These are phyloP conservation scores for Circinella minor DNA, from an alignment of 371 early-diverging fungal species.

Conservation along the genomic window DNA sequence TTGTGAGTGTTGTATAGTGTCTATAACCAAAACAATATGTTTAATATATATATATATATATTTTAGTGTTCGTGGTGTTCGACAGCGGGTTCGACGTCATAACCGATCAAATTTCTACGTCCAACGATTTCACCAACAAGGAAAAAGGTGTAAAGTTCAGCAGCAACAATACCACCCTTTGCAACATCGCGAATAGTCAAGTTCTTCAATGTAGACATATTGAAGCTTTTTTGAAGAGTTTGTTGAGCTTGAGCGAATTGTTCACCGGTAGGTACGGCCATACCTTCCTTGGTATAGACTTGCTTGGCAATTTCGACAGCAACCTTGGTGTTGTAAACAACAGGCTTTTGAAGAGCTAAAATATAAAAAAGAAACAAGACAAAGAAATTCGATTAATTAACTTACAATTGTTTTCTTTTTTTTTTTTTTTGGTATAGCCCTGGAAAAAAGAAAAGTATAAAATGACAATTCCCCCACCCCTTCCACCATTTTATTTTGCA, in stretches of 20 bases:
- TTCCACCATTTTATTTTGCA: no score
- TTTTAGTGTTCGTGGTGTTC: constrained; percentile 28
- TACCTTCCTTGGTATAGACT: constrained; percentile 72
- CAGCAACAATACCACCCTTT: constrained; percentile 65
- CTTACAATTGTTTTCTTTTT: no score
- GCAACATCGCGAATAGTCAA: constrained; percentile 48
- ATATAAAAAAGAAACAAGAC: not conserved
- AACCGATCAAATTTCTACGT: constrained; percentile 75
- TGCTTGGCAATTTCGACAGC: constrained; percentile 72
- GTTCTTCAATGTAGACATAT: constrained; percentile 57
- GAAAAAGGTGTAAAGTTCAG: constrained; percentile 75
- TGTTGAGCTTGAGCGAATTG: constrained; percentile 63
- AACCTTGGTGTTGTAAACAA: constrained; percentile 68
- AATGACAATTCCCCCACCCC: no score
- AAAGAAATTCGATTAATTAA: no score
- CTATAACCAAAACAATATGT: not conserved
- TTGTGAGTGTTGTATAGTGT: not conserved
- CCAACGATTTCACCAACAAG: constrained; percentile 76
- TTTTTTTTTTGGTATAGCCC: no score
- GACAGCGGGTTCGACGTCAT: constrained; percentile 63
- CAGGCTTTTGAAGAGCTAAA: constrained; percentile 48
- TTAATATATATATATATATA: not conserved
- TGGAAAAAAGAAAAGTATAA: no score
- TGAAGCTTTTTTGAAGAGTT: constrained; percentile 51
- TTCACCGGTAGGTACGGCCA: constrained; percentile 65